Conservation (phyloP, 257 asterid species). For the Misopates orontium region DNA sequence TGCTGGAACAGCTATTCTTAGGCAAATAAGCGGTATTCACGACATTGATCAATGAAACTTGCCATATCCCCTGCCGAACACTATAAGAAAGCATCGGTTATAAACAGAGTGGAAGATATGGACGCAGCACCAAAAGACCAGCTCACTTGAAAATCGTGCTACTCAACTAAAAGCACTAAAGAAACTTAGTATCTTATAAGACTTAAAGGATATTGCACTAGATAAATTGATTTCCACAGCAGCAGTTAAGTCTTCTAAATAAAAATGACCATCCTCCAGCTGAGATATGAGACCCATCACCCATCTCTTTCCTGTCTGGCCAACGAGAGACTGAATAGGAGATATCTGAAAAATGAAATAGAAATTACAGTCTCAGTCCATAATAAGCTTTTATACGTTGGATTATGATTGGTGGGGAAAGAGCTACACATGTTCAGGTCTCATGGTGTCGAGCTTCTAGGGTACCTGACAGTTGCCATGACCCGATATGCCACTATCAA, state of each 20-base stretch:
- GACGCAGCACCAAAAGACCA: conserved; percentile 21
- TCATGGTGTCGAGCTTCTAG: not conserved
- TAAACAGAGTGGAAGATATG: conserved; percentile 1
- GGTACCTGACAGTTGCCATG: conserved; percentile 86
- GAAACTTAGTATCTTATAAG: not conserved
- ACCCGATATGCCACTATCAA: conserved; percentile 64
- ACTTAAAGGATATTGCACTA: conserved; percentile 87
- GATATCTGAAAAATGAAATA: conserved; percentile 59
- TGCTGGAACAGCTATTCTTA: conserved; percentile 14
- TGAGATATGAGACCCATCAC: conserved; percentile 97
- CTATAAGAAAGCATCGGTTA: conserved; percentile 8
- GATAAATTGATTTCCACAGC: conserved; percentile 89
- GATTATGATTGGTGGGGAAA: conserved; percentile 5
- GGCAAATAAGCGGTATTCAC: not conserved
- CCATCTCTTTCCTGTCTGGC: conserved; percentile 82
- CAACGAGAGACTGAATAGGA: conserved; percentile 89
- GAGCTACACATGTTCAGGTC: conserved; percentile 8
- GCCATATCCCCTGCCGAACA: not conserved
- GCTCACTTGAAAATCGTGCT: not conserved
- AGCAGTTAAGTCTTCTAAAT: conserved; percentile 94
- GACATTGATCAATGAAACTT: not conserved
- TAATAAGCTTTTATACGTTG: conserved; percentile 6
- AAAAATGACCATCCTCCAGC: conserved; percentile 97
- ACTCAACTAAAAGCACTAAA: not conserved
- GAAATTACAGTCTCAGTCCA: not conserved